Percentiles rank a stretch among this genome's conserved stretches.
Conservation (phyloP, 345 rosid species). For the Dimocarpus longan region DNA sequence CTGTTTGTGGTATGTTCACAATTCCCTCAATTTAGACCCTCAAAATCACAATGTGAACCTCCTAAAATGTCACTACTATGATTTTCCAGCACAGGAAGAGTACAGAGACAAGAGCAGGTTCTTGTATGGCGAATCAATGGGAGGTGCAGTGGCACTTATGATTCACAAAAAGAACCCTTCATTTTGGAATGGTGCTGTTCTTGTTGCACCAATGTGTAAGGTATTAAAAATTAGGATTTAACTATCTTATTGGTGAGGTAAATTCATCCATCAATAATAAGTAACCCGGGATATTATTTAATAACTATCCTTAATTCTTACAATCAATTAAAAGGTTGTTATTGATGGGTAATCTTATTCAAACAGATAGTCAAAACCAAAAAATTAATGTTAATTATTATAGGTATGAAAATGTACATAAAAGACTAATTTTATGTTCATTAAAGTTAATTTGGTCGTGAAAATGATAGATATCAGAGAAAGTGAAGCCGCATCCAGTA, state of each 20-base stretch:
- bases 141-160: conserved; percentile 88
- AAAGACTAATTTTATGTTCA: not conserved
- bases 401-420: too few species aligned
- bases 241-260: too few species aligned
- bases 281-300: too few species aligned
- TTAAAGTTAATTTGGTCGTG: not conserved
- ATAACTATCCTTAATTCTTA: too few species aligned
- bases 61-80: not conserved
- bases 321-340: too few species aligned
- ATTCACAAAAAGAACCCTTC: conserved; percentile 81
- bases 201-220: conserved; percentile 99
- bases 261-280: too few species aligned
- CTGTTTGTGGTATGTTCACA: conserved; percentile 55
- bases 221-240: conserved; percentile 31
- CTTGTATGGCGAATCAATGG: conserved; percentile 98
- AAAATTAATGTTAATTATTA: too few species aligned
- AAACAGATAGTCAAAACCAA: too few species aligned
- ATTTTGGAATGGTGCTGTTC: conserved; percentile 87
- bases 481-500: conserved; percentile 88
- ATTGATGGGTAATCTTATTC: too few species aligned
- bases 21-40: not conserved
- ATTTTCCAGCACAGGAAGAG: conserved; percentile 59
- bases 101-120: conserved; percentile 78
- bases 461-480: conserved; percentile 75
- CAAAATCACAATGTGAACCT: not conserved